These are phyloP conservation scores for Camelina sativa DNA, from an alignment of 345 rosid species.

Conservation along the genomic window DNA sequence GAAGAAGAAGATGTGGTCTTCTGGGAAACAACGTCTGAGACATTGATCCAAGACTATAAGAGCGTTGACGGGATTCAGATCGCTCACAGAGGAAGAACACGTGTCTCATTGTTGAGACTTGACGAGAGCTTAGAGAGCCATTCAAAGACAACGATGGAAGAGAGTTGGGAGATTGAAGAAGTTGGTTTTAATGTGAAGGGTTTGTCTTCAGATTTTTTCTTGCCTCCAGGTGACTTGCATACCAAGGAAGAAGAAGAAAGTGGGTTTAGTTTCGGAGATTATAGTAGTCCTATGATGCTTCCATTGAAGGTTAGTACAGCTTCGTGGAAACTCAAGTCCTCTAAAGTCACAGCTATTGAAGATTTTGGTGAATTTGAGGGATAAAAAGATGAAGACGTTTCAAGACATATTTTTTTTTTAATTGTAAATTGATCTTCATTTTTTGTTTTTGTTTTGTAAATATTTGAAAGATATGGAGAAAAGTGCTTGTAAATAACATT, in stretches of 20 bases:
- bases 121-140: conserved; percentile 65
- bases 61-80: conserved; percentile 79
- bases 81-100: conserved; percentile 74
- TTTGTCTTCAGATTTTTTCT: conserved; percentile 79
- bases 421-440: conserved; percentile 47
- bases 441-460: conserved; percentile 6
- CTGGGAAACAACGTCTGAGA: conserved; percentile 91
- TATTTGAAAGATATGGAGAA: conserved; percentile 36
- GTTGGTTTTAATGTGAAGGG: conserved; percentile 88
- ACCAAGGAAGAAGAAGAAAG: conserved; percentile 60
- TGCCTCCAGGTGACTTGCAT: conserved; percentile 80
- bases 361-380: conserved; percentile 47
- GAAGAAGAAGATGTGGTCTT: conserved; percentile 55
- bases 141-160: conserved; percentile 89
- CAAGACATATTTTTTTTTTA: conserved; percentile 24
- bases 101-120: conserved; percentile 61
- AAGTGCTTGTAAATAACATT: conserved; percentile 43
- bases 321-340: conserved; percentile 53
- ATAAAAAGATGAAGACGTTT: conserved; percentile 43
- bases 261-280: conserved; percentile 31
- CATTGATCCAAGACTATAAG: conserved; percentile 69
- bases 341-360: conserved; percentile 69
- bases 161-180: conserved; percentile 88
- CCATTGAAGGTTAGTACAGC: conserved; percentile 54
- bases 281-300: conserved; percentile 40